Conservation (phyloP, 192 early-diverging fungal genomes). For the Backusella mclennaniae region DNA sequence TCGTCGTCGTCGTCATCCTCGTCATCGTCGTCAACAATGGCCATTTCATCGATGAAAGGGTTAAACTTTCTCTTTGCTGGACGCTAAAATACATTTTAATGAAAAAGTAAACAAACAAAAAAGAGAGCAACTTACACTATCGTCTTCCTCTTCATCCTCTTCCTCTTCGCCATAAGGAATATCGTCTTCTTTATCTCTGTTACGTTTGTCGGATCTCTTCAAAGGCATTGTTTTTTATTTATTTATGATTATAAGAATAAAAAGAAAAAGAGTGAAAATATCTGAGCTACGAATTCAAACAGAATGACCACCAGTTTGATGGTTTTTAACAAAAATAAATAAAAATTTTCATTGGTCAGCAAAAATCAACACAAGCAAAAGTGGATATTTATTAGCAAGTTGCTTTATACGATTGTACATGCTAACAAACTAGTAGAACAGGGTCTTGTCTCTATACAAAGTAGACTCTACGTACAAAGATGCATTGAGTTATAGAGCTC, state of each 20-base stretch:
- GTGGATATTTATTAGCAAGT: too few species aligned
- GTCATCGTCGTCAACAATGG: conserved; percentile 70
- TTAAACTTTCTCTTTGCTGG: conserved; percentile 45
- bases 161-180: conserved; percentile 52
- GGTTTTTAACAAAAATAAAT: background rate
- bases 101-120: conserved; percentile 19
- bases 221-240: background rate
- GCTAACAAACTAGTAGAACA: too few species aligned
- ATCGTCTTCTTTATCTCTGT: conserved; percentile 32
- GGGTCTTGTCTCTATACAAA: too few species aligned
- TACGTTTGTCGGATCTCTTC: conserved; percentile 16
- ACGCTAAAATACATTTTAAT: conserved; percentile 29
- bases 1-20: conserved; percentile 71
- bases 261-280: background rate
- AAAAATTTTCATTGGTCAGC: conserved; percentile 7
- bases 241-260: background rate
- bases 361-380: background rate
- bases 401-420: too few species aligned
- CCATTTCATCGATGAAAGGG: conserved; percentile 62
- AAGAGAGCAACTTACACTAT: conserved; percentile 30
- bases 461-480: background rate
- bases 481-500: background rate
- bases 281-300: background rate
- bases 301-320: background rate
- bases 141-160: conserved; percentile 48